Conservation (phyloP, 768 basidiomycete genomes). For the Mrakia frigida region DNA sequence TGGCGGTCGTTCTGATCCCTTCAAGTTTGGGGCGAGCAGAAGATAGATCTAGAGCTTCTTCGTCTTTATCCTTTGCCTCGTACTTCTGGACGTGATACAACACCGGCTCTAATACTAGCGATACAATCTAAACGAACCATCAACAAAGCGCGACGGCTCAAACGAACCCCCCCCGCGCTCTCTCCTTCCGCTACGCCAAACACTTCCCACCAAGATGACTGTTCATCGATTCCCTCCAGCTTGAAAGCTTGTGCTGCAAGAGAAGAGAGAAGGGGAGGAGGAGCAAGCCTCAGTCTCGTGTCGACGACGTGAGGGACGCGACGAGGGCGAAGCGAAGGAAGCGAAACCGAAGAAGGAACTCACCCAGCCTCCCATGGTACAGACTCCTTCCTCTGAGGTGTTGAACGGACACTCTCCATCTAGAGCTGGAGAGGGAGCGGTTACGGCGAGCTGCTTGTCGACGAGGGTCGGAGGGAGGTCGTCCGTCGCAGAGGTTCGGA, state of each 20-base stretch:
- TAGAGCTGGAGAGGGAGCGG: neutral
- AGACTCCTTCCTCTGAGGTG: neutral
- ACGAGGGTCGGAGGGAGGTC: neutral
- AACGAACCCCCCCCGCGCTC: neutral
- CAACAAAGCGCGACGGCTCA: too few species aligned
- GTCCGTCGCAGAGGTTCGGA: neutral
- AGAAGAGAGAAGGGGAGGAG: neutral
- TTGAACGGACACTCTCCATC: slow-evolving; percentile 8
- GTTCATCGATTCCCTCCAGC: slow-evolving; percentile 3
- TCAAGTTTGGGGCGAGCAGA: too few species aligned
- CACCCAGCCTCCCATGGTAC: neutral
- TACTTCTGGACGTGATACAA: too few species aligned
- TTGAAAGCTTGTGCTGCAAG: neutral
- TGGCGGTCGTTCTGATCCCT: too few species aligned
- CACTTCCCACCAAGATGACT: slow-evolving; percentile 2
- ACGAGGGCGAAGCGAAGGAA: neutral
- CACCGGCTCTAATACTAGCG: too few species aligned
- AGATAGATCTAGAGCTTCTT: too few species aligned
- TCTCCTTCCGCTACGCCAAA: neutral
- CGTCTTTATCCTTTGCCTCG: too few species aligned
- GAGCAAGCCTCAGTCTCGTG: neutral
- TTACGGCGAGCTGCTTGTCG: neutral
- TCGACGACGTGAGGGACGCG: neutral
- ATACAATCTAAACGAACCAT: too few species aligned
- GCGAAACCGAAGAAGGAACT: neutral